A percentile compares a stretch with the other conserved stretches of the same genome.
These are phyloP conservation scores for Pseudogymnoascus sp. DNA, from an alignment of 2,329 filamentous ascomycete species.

Conservation along the genomic window DNA sequence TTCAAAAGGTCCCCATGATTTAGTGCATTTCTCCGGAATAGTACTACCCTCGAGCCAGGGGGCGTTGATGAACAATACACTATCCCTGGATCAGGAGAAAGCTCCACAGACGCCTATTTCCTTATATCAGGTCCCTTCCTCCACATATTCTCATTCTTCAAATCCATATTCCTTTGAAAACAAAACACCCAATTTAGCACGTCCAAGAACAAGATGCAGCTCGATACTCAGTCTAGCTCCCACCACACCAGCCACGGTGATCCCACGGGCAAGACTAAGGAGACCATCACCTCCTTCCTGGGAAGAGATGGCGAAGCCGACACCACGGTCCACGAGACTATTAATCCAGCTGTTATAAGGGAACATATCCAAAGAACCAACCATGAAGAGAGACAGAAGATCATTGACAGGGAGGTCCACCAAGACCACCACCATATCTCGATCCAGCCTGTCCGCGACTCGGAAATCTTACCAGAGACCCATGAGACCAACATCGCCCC, in stretches of 20 bases:
- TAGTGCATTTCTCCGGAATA: neutral
- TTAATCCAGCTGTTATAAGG: conserved; percentile 51
- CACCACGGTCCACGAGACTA: conserved; percentile 60
- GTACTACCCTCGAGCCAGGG: neutral
- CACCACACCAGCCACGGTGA: conserved; percentile 3
- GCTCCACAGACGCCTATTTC: neutral
- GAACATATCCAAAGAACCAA: conserved; percentile 52
- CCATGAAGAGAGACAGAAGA: conserved; percentile 54
- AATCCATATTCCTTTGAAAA: conserved; percentile 1
- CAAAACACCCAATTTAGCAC: conserved; percentile 9
- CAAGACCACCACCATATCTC: conserved; percentile 66
- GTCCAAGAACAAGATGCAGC: conserved; percentile 2
- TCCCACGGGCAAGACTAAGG: conserved; percentile 56
- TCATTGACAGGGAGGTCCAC: conserved; percentile 60
- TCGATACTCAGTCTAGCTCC: conserved; percentile 3
- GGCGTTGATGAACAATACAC: neutral
- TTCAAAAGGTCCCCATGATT: neutral
- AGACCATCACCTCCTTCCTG: conserved; percentile 53
- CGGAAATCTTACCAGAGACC: conserved; percentile 50
- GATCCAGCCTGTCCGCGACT: conserved; percentile 53
- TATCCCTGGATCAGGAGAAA: conserved; percentile 1
- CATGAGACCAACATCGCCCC: conserved; percentile 51
- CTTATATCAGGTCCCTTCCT: conserved; percentile 8
- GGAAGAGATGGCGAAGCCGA: conserved; percentile 55
- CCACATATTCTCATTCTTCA: neutral